Base-by-base conservation (phyloP, 257 asterid species). In the Solanum arcanum region DNA sequence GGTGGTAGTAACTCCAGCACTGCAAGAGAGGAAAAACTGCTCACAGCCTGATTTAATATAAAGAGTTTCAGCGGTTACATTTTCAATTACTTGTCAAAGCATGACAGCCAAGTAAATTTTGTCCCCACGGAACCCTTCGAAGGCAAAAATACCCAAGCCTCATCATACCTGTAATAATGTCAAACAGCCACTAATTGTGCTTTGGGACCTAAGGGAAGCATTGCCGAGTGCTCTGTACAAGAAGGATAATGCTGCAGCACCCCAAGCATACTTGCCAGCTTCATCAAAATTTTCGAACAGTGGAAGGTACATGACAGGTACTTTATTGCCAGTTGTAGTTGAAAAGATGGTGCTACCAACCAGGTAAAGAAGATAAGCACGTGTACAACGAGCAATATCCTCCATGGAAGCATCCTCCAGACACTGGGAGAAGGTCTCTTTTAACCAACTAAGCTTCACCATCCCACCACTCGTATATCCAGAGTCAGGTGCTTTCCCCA, bases 1-100 rank as follows among this genome's bases (percentile, higher is more conserved):
- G 94, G 91, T 94, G 99, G 92, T 95, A 97, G 94, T 95, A 96
- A 91, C 99, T 97, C 99, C 98, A 97, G 92, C 99, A 95, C 99
- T 97, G 88, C 95, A 96, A 89, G 82, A 91, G 66, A 62, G 31
- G 42, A 87, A 88, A 66, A 49, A 83, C 59, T 75, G 77, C 44
- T 88, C 68, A 86, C 84, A 27, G 85, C 85, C 77, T 72, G 69
- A 85, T 74, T 68, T 64, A 86, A 25, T 84, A 82, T 73, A 77
- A 37, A 86, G 74, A 18, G 42, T 23, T 86, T 66, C 74, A 37
- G n/a, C 62, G 29, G 83, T 41, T 80, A 73, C 12, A 86, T 37
- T 35, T 27, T 56, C n/a, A 35, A 73, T 86, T 37, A 84, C 85
- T 74, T 52, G 47, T 73, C 73, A 47, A 73, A 42, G 46, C 83